Evolutionary conservation across 129 eudicot species (phyloP).

Genomic region (Arctium minus): DNA sequence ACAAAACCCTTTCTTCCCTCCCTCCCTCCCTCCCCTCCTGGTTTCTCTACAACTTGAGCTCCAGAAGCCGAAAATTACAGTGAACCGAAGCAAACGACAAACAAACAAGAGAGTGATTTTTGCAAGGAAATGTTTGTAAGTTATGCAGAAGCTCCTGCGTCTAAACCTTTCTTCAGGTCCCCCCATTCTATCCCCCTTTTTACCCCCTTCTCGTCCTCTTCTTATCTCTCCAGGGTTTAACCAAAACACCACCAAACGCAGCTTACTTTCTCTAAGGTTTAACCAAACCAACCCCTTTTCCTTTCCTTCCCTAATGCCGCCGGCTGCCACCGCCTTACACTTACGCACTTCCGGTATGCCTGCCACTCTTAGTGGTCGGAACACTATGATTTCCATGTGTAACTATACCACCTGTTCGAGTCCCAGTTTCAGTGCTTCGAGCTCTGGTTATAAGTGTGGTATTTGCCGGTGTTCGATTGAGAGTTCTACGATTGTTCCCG

Average conservation of each 20-base stretch:
- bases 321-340: conserved; percentile 21
- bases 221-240: conserved; percentile 40
- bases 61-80: neutral
- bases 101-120: neutral
- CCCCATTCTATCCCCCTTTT: conserved; percentile 14
- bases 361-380: neutral
- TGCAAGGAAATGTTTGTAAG: conserved; percentile 33
- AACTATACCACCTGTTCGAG: neutral
- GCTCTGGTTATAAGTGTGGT: conserved; percentile 10
- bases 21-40: neutral
- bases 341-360: no score
- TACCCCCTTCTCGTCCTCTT: conserved; percentile 1
- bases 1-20: neutral
- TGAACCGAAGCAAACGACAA: neutral
- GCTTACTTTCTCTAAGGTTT: neutral
- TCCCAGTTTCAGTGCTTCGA: neutral
- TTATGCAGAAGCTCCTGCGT: conserved; percentile 54
- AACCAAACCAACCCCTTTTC: neutral
- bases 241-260: neutral
- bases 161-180: conserved; percentile 26
- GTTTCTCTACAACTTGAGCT: neutral
- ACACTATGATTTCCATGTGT: neutral
- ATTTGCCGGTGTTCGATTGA: conserved; percentile 35
- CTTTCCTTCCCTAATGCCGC: neutral
- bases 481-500: conserved; percentile 1